These are phyloP conservation scores for Aspergillus melleus DNA, from an alignment of 2,329 filamentous ascomycete species.

Conservation along the genomic window DNA sequence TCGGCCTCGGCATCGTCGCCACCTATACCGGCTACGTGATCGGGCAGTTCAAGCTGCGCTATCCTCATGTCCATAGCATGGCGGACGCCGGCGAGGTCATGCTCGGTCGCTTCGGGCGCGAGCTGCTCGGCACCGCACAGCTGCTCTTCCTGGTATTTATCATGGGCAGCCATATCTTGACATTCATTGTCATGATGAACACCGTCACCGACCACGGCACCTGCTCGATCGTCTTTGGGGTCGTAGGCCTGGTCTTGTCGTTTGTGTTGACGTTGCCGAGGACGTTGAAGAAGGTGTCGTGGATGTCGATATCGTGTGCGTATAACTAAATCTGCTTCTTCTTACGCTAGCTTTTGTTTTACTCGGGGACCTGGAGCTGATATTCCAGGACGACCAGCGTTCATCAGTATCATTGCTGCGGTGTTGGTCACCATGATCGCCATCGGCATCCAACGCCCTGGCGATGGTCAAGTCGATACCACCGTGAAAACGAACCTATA, in stretches of 20 bases:
- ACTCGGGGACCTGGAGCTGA: not conserved
- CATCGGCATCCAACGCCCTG: constrained; percentile 53
- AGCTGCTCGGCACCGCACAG: constrained; percentile 62
- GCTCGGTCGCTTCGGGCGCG: constrained; percentile 59
- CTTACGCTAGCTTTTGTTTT: not conserved
- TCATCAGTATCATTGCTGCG: constrained; percentile 61
- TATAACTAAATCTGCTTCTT: not conserved
- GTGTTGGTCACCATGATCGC: constrained; percentile 66
- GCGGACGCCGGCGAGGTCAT: constrained; percentile 65
- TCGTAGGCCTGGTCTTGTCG: constrained; percentile 57
- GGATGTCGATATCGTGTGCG: constrained; percentile 55
- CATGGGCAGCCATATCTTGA: constrained; percentile 66
- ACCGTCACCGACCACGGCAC: constrained; percentile 58
- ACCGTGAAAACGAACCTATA: constrained; percentile 45
- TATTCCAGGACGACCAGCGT: constrained; percentile 37
- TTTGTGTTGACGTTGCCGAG: constrained; percentile 58
- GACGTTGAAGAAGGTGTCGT: constrained; percentile 60
- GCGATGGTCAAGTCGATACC: constrained; percentile 25
- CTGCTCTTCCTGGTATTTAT: constrained; percentile 64
- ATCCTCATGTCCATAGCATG: constrained; percentile 63
- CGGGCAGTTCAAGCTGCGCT: constrained; percentile 55
- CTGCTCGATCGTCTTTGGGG: constrained; percentile 61
- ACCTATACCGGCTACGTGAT: constrained; percentile 60
- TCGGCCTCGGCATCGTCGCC: constrained; percentile 53
- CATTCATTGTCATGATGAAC: constrained; percentile 66